phyloP scores from a whole-genome alignment of 176 grass and related monocot species.

The Triticum urartu region DNA sequence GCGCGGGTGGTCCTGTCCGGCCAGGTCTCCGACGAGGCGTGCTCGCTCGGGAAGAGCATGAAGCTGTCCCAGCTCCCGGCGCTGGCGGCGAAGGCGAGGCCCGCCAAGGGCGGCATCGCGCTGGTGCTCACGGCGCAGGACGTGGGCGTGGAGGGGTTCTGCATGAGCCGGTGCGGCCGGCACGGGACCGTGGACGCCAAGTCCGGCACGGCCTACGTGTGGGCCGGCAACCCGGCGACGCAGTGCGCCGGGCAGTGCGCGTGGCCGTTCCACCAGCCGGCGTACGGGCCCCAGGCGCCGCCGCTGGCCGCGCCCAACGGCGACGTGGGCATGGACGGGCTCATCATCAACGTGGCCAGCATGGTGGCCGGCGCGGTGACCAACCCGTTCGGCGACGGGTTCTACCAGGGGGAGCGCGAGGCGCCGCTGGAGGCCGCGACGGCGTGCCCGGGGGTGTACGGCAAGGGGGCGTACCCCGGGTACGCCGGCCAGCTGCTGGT shows the following conservation, averaged over 20 bases:
- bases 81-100: constrained; percentile 44
- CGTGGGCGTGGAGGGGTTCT: constrained; percentile 65
- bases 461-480: constrained; percentile 60
- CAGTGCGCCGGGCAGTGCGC: constrained; percentile 91
- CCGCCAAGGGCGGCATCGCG: constrained; percentile 43
- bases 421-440: constrained; percentile 67
- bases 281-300: constrained; percentile 53
- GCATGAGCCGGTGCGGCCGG: constrained; percentile 64
- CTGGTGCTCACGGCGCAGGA: constrained; percentile 63
- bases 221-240: constrained; percentile 61
- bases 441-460: constrained; percentile 66
- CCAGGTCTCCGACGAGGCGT: constrained; percentile 55
- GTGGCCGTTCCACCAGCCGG: constrained; percentile 88
- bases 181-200: constrained; percentile 28
- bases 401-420: constrained; percentile 64
- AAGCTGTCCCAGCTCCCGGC: constrained; percentile 36
- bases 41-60: constrained; percentile 54
- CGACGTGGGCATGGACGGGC: constrained; percentile 57
- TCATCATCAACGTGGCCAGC: constrained; percentile 66
- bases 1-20: constrained; percentile 35
- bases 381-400: constrained; percentile 73
- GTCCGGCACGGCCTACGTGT: constrained; percentile 40
- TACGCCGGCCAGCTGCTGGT: constrained; percentile 54
- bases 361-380: constrained; percentile 63
- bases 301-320: constrained; percentile 51